Base-by-base conservation (phyloP, 495 filamentous ascomycete species). In the Talaromyces nanjingensis region DNA sequence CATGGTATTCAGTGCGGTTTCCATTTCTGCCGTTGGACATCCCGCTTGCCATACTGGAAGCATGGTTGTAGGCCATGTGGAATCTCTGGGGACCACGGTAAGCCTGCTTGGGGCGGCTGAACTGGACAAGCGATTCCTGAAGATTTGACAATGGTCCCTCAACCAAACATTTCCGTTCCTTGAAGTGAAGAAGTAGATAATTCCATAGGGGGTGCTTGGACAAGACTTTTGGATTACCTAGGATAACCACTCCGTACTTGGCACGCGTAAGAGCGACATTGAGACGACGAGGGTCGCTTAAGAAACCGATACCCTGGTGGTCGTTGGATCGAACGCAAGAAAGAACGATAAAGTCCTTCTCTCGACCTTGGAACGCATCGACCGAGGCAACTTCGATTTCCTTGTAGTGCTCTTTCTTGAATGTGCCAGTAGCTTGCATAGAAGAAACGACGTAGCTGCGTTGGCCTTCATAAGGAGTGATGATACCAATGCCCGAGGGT, bases 151-250 rank as follows among this genome's bases (percentile, higher is more conserved):
- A 79, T n/a, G 96, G 93, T 0, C 94, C 94, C 72, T 99, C 94
- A 47, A 99, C 94, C 6, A 99, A 83, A 69, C 93, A 98, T 65
- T 96, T 93, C 64, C 86, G 88, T 72, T 98, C 94, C 79, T 99
- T 99, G 83, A 97, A 99, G 70, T 99, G 94, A 27, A 96, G 81
- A 8, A 99, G 81, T 22, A 99, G 87, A 72, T 92, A 93, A 69
- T 99, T 96, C 94, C 94, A 99, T 16, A 99, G 79, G 57, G 96
- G 94, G 74, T 99, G 94, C 78, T 98, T 99, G 25, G 92, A 93
- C 42, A 99, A 76, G 49, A 99, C 94, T 78, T 99, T 99, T 8
- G 94, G 94, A 72, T 99, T 99, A 56, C 96, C 94, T 18, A 99
- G 87, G 65, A 99, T 96, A 54, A 96, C 94, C 59, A 97, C 76